These are phyloP conservation scores for Xylaria sp. DNA, from an alignment of 2,329 filamentous ascomycete species.

Conservation along the genomic window DNA sequence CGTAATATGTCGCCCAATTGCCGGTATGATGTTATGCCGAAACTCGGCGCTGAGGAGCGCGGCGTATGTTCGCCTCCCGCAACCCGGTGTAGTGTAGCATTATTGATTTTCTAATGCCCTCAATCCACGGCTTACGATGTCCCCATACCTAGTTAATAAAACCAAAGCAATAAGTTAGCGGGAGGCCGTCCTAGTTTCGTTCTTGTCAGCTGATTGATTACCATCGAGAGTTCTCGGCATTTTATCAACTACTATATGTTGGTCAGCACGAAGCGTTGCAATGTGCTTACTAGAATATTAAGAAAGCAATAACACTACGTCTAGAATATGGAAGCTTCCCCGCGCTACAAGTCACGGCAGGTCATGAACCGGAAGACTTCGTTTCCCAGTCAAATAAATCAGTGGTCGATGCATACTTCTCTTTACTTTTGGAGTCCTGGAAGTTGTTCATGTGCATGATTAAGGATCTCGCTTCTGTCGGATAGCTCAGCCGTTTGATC, in stretches of 20 bases:
- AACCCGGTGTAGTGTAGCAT: not conserved
- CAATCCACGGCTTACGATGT: slow-evolving; percentile 1
- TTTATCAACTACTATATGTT: not conserved
- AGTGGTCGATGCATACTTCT: not conserved
- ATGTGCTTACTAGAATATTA: slow-evolving; percentile 25
- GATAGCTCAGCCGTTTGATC: slow-evolving; percentile 15
- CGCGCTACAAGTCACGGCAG: slow-evolving; percentile 1
- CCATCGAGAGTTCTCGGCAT: not conserved
- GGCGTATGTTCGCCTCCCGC: not conserved
- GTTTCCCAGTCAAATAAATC: not conserved
- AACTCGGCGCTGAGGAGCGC: not conserved
- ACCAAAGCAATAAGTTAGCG: slow-evolving; percentile 4
- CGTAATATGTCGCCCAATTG: not conserved
- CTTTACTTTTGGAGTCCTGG: not conserved
- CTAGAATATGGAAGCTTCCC: not conserved
- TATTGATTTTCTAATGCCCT: not conserved
- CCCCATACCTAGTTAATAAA: not conserved
- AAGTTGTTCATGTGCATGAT: slow-evolving; percentile 2
- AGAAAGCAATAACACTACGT: not conserved
- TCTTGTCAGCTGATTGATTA: slow-evolving; percentile 6
- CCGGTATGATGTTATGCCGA: not conserved
- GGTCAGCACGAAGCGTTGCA: not conserved
- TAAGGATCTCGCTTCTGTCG: not conserved
- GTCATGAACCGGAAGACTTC: not conserved
- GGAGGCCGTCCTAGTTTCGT: not conserved